These are phyloP conservation scores for Hibiscus syriacus DNA, from an alignment of 345 rosid species.

Conservation along the genomic window DNA sequence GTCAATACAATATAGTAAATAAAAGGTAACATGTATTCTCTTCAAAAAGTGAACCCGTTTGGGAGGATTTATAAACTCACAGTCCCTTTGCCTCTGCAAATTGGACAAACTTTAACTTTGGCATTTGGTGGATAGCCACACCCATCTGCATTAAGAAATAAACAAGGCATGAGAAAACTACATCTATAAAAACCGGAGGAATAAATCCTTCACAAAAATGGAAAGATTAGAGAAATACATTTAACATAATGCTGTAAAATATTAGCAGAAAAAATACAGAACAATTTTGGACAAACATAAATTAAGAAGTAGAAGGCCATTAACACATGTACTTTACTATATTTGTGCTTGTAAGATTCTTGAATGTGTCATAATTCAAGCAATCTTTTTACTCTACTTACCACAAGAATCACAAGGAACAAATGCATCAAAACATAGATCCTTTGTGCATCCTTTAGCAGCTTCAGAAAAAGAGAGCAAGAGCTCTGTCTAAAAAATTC, in stretches of 20 bases:
- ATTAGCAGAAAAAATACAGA: not conserved
- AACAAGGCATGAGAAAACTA: slow-evolving; percentile 9
- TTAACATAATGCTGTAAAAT: not conserved
- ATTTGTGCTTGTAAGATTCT: slow-evolving; percentile 1
- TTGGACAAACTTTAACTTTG: slow-evolving; percentile 49
- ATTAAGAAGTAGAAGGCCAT: not conserved
- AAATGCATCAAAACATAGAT: slow-evolving; percentile 60
- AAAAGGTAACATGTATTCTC: not conserved
- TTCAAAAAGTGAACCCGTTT: slow-evolving; percentile 10
- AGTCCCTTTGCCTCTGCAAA: slow-evolving; percentile 78
- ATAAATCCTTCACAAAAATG: not conserved
- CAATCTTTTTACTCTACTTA: slow-evolving; percentile 29
- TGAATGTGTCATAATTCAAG: not conserved
- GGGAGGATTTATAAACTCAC: slow-evolving; percentile 39
- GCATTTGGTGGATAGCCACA: slow-evolving; percentile 65
- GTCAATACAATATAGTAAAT: slow-evolving; percentile 8
- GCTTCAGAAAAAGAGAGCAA: slow-evolving; percentile 78
- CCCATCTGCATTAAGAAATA: slow-evolving; percentile 52
- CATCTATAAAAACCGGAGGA: not conserved
- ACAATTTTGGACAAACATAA: not conserved
- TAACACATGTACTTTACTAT: not conserved
- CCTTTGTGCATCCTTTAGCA: slow-evolving; percentile 76
- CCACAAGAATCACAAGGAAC: slow-evolving; percentile 81
- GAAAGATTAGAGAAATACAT: not conserved
- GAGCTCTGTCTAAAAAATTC: slow-evolving; percentile 46